These are phyloP conservation scores for Phytophthora quininea DNA, from an alignment of 352 stramenopile genomes.

Conservation along the genomic window DNA sequence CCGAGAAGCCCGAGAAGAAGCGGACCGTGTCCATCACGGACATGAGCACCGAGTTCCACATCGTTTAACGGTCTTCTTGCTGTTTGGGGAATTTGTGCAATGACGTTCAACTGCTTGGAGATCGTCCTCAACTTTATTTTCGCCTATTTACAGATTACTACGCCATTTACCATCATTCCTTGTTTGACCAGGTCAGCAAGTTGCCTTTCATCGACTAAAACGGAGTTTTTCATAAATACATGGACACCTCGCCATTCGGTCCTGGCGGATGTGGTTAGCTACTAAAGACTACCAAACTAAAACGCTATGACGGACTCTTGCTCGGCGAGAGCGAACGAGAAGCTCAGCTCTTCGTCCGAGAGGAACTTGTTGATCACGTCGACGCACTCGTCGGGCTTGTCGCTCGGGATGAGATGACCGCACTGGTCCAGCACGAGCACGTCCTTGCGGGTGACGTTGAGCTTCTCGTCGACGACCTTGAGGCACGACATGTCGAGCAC, in stretches of 20 bases:
- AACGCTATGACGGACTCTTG: conserved; percentile 29
- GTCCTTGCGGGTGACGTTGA: conserved; percentile 44
- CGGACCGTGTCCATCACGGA: conserved; percentile 54
- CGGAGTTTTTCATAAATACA: conserved; percentile 37
- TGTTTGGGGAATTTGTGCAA: conserved; percentile 15
- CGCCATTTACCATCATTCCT: conserved; percentile 18
- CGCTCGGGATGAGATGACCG: conserved; percentile 63
- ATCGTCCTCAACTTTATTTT: conserved; percentile 1
- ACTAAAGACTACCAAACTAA: conserved; percentile 5
- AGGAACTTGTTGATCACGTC: conserved; percentile 70
- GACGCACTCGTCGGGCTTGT: conserved; percentile 57
- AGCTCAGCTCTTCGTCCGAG: conserved; percentile 37
- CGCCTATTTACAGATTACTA: conserved; percentile 18
- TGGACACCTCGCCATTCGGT: conserved; percentile 6
- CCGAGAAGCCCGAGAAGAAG: conserved; percentile 58
- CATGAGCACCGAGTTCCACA: conserved; percentile 37
- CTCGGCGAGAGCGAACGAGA: conserved; percentile 28
- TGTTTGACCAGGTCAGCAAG: no score
- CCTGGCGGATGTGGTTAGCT: conserved; percentile 2
- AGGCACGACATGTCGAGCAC: conserved; percentile 68
- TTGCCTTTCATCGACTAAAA: conserved; percentile 14
- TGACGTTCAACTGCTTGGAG: not conserved
- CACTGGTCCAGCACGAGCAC: conserved; percentile 62
- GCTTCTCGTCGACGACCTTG: conserved; percentile 58
- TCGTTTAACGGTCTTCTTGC: conserved; percentile 2